Percentiles rank a stretch among this genome's conserved stretches.
These are phyloP conservation scores for Fomitopsis palustris DNA, from an alignment of 1,284 basidiomycete genomes.

Conservation along the genomic window DNA sequence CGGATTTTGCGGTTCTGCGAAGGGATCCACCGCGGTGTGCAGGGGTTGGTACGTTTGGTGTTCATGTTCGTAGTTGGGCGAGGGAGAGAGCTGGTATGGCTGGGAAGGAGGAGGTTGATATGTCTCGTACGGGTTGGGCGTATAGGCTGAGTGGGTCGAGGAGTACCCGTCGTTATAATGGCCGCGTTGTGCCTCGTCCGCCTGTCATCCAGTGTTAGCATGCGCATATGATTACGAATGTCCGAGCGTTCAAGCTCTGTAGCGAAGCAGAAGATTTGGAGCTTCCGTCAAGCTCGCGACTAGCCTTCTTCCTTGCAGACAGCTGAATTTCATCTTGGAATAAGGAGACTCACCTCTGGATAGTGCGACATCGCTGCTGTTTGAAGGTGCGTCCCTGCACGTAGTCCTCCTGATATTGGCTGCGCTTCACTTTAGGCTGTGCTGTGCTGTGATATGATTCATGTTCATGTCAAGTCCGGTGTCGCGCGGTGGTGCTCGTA, in stretches of 20 bases:
- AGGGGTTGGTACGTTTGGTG: constrained; percentile 28
- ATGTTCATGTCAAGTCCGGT: too few relatives aligned
- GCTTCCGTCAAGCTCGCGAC: too few relatives aligned
- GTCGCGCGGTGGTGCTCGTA: neutral
- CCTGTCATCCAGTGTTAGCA: constrained; percentile 3
- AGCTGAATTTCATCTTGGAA: neutral
- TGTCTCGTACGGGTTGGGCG: constrained; percentile 23
- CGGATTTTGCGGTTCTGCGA: constrained; percentile 18
- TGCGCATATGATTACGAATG: neutral
- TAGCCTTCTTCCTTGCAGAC: too few relatives aligned
- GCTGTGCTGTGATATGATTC: neutral
- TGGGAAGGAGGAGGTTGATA: constrained; percentile 17
- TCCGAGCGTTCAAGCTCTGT: too few relatives aligned
- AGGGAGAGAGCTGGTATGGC: constrained; percentile 21
- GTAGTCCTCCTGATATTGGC: neutral
- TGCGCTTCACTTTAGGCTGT: neutral
- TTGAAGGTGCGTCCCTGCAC: neutral
- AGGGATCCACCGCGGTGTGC: constrained; percentile 24
- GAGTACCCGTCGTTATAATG: constrained; percentile 29
- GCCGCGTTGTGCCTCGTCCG: constrained; percentile 24
- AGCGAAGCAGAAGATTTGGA: too few relatives aligned
- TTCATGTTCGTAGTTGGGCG: constrained; percentile 34
- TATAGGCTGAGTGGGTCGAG: constrained; percentile 20
- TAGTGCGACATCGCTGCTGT: constrained; percentile 8
- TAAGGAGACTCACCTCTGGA: constrained; percentile 7